phyloP scores from a whole-genome alignment of 2,329 filamentous ascomycete genomes.

The Exophiala spinifera region DNA sequence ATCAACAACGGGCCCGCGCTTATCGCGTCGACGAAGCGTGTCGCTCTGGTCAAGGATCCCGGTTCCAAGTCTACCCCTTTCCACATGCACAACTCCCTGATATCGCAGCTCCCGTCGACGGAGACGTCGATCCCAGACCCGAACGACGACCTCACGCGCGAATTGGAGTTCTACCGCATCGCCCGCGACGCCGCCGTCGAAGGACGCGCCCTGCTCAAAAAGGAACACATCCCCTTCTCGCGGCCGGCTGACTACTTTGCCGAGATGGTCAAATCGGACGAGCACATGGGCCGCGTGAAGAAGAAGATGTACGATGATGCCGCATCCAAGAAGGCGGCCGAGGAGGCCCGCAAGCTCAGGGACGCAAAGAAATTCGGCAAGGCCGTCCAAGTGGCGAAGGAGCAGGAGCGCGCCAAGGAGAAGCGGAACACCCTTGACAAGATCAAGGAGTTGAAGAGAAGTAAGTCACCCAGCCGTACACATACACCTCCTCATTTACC shows the following conservation, averaged over 20 bases:
- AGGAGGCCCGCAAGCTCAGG: slow-evolving; percentile 84
- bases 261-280: slow-evolving; percentile 98
- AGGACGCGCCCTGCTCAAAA: slow-evolving; percentile 70
- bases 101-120: slow-evolving; percentile 51
- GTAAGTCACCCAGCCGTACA: slow-evolving; percentile 54
- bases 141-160: slow-evolving; percentile 86
- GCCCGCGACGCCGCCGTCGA: slow-evolving; percentile 73
- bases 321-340: slow-evolving; percentile 83
- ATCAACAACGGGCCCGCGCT: slow-evolving; percentile 97
- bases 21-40: slow-evolving; percentile 70
- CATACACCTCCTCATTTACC: background rate
- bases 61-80: slow-evolving; percentile 64
- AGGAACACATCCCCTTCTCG: slow-evolving; percentile 81
- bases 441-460: slow-evolving; percentile 91
- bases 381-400: slow-evolving; percentile 91
- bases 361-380: slow-evolving; percentile 99
- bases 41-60: slow-evolving; percentile 52
- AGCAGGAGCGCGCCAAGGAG: slow-evolving; percentile 88
- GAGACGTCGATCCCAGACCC: slow-evolving; percentile 75
- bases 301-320: slow-evolving; percentile 89
- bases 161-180: slow-evolving; percentile 90
- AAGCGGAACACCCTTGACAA: slow-evolving; percentile 94
- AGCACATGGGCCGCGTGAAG: slow-evolving; percentile 97
- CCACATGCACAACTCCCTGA: slow-evolving; percentile 75
- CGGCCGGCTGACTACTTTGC: slow-evolving; percentile 94